Conservation (phyloP, 345 rosid species). For the Linum trigynum region DNA sequence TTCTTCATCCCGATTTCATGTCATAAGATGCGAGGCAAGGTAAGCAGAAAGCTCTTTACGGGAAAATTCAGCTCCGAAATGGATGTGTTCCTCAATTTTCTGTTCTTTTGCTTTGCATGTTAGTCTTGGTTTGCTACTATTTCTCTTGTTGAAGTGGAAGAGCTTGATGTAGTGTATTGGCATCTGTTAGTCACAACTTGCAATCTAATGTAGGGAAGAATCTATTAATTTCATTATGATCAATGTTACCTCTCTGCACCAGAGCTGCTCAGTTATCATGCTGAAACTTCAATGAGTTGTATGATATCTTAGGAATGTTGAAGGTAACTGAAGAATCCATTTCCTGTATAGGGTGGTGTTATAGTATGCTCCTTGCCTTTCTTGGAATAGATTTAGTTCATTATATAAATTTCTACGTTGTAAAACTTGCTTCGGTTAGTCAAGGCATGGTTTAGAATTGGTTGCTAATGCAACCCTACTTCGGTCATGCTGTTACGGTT, state of each 20-base stretch:
- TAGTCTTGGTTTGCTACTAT: no score
- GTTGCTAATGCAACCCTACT: no score
- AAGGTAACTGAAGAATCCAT: background rate
- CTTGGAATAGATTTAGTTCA: background rate
- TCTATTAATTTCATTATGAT: background rate
- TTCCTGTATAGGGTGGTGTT: background rate
- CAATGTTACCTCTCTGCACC: background rate
- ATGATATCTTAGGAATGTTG: background rate
- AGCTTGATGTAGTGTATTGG: no score
- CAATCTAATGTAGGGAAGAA: no score
- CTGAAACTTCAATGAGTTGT: no score
- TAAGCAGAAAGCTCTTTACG: constrained; percentile 11
- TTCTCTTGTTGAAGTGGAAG: no score
- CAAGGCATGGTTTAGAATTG: background rate
- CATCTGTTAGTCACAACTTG: no score
- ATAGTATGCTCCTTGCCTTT: background rate
- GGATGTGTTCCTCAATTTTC: no score
- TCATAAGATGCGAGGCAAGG: constrained; percentile 99
- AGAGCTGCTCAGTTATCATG: background rate
- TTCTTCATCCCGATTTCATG: constrained; percentile 92
- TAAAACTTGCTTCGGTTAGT: background rate
- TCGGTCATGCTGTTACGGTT: no score
- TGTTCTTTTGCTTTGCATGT: no score
- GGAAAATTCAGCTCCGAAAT: background rate
- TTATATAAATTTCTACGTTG: background rate